These are phyloP conservation scores for Cladosporium velox DNA, from an alignment of 2,329 filamentous ascomycete genomes.

Conservation along the genomic window DNA sequence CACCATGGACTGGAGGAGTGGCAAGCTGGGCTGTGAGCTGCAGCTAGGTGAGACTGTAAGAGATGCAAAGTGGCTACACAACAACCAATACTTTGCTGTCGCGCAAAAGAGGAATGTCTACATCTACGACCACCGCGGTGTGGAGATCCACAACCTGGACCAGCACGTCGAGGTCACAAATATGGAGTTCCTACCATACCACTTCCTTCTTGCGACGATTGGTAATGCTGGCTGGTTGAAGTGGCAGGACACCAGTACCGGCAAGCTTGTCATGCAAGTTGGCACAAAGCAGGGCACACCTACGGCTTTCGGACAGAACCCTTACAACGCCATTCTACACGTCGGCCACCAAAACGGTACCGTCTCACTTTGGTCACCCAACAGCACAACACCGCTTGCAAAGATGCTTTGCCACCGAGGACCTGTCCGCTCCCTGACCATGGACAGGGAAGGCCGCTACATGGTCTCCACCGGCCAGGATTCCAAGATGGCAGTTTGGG, in stretches of 20 bases:
- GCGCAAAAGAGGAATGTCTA: slow-evolving; percentile 96
- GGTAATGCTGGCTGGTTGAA: slow-evolving; percentile 82
- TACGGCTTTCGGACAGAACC: slow-evolving; percentile 82
- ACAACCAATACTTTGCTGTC: slow-evolving; percentile 91
- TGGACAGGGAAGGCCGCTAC: slow-evolving; percentile 89
- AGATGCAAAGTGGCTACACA: slow-evolving; percentile 89
- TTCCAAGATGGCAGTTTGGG: slow-evolving; percentile 90
- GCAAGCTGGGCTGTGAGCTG: slow-evolving; percentile 86
- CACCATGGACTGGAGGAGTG: slow-evolving; percentile 93
- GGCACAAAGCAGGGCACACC: slow-evolving; percentile 83
- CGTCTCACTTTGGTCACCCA: slow-evolving; percentile 94
- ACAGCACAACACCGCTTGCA: slow-evolving; percentile 79
- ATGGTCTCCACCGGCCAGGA: slow-evolving; percentile 95
- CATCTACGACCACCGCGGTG: slow-evolving; percentile 89
- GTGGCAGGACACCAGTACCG: slow-evolving; percentile 94
- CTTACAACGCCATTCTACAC: slow-evolving; percentile 87
- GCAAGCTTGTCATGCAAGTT: slow-evolving; percentile 81
- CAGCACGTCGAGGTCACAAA: slow-evolving; percentile 89
- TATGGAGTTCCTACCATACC: slow-evolving; percentile 95
- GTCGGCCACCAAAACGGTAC: slow-evolving; percentile 93
- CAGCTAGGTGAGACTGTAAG: slow-evolving; percentile 88
- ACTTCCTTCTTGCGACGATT: slow-evolving; percentile 87
- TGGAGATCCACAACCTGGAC: slow-evolving; percentile 87
- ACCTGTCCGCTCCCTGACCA: slow-evolving; percentile 79
- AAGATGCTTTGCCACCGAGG: slow-evolving; percentile 89